A percentile compares a stretch with the other conserved stretches of the same genome.
These are phyloP conservation scores for Crithidia acanthocephali DNA, from an alignment of 208 protist species.

Conservation along the genomic window DNA sequence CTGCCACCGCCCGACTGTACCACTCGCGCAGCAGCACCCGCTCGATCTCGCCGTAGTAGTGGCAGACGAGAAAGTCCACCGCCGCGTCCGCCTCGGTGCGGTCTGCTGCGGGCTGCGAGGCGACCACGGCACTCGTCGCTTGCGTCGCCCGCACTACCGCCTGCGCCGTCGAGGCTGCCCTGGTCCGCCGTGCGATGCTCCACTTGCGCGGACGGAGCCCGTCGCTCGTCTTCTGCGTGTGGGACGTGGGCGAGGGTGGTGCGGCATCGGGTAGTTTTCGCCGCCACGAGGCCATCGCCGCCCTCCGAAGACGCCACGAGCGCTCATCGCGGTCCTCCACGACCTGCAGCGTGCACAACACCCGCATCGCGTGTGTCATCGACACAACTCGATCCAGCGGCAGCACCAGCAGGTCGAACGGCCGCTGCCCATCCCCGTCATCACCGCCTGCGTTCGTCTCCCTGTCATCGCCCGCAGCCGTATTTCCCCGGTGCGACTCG, in stretches of 20 bases:
- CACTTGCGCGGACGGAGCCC: no score
- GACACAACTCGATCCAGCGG: constrained; percentile 25
- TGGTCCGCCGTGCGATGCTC: no score
- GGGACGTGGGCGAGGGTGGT: neutral
- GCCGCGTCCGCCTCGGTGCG: neutral
- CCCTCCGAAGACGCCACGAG: neutral
- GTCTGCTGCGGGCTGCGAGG: no score
- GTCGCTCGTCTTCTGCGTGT: no score
- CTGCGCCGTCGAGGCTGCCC: no score
- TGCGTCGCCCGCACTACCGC: no score
- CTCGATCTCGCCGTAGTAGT: constrained; percentile 25
- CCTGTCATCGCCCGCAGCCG: neutral
- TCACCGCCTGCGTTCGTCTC: neutral
- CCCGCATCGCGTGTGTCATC: constrained; percentile 27
- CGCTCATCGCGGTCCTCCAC: constrained; percentile 14
- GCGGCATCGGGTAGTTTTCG: neutral
- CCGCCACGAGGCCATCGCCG: neutral
- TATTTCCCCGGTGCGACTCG: neutral
- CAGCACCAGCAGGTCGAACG: constrained; percentile 6
- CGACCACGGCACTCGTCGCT: no score
- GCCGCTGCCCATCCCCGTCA: neutral
- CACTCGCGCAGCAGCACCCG: constrained; percentile 29
- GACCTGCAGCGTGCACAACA: constrained; percentile 24
- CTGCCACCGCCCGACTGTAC: constrained; percentile 27
- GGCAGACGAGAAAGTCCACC: neutral